phyloP scores from a whole-genome alignment of 805 yeast genomes.

The Starmerella cellae region DNA sequence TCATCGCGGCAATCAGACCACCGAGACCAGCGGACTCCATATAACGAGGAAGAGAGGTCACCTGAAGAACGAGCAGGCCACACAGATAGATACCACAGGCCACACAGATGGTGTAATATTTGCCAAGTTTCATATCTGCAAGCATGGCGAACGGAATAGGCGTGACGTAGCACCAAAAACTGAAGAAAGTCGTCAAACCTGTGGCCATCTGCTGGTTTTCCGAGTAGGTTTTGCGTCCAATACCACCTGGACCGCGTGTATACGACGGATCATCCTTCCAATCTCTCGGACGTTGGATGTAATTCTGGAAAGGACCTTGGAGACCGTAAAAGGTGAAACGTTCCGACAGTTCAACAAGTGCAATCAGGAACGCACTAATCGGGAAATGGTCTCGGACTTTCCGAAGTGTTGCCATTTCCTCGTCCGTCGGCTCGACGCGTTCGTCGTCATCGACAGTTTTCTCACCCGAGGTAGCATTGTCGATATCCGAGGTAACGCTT shows the following conservation, averaged over 20 bases:
- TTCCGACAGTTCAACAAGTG: conserved; percentile 65
- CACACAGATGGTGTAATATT: conserved; percentile 51
- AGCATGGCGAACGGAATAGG: conserved; percentile 66
- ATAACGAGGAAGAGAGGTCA: conserved; percentile 55
- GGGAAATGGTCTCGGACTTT: conserved; percentile 44
- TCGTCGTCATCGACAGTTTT: background rate
- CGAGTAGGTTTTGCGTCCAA: conserved; percentile 31
- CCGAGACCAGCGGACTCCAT: conserved; percentile 41
- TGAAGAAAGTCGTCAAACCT: conserved; percentile 60
- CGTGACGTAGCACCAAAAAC: conserved; percentile 70
- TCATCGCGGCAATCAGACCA: conserved; percentile 45
- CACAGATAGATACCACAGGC: conserved; percentile 46
- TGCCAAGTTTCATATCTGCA: conserved; percentile 64
- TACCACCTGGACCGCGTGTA: conserved; percentile 39
- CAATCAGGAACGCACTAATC: conserved; percentile 46
- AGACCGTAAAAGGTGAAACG: conserved; percentile 72
- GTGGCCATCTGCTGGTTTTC: conserved; percentile 48
- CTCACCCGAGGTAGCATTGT: background rate
- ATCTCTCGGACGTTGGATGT: conserved; percentile 43
- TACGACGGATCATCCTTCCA: conserved; percentile 19
- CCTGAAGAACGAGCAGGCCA: conserved; percentile 51
- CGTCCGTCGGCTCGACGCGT: conserved; percentile 34
- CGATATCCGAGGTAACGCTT: no score
- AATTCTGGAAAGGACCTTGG: conserved; percentile 63
- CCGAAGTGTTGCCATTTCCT: conserved; percentile 40